phyloP scores from a whole-genome alignment of 2,329 filamentous ascomycete species.

The Colletotrichum sp. region DNA sequence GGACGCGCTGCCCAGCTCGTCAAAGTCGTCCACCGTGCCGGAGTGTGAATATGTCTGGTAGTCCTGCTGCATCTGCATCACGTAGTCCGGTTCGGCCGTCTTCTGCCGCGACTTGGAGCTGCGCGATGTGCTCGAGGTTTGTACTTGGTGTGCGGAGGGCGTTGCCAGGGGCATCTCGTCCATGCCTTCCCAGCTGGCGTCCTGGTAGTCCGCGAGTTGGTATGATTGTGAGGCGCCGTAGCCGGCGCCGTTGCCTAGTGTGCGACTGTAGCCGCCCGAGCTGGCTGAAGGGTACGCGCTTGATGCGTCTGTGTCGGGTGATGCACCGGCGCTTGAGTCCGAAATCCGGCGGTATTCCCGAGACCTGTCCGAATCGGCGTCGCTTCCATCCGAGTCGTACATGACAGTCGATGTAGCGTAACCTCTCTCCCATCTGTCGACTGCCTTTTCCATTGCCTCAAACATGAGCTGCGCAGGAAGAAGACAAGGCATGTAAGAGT shows the following conservation, averaged over 20 bases:
- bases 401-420: neutral
- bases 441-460: constrained; percentile 14
- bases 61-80: neutral
- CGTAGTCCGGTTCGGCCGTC: neutral
- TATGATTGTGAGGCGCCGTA: neutral
- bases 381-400: constrained; percentile 17
- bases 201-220: constrained; percentile 8
- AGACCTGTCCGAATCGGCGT: constrained; percentile 13
- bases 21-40: constrained; percentile 6
- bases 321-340: constrained; percentile 8
- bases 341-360: constrained; percentile 13
- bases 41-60: constrained; percentile 8
- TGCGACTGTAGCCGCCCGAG: constrained; percentile 9
- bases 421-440: constrained; percentile 15
- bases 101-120: neutral
- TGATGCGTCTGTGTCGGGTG: constrained; percentile 9
- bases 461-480: constrained; percentile 18
- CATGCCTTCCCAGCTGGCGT: constrained; percentile 10
- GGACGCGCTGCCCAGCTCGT: neutral
- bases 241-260: neutral
- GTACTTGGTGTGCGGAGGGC: neutral
- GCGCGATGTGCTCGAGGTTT: neutral
- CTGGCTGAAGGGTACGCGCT: constrained; percentile 4
- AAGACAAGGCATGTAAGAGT: constrained; percentile 16
- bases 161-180: constrained; percentile 1